Evolutionary conservation across 257 asterid genomes (phyloP), one percentile per base, ranked within the genome.

Genomic region (Gardenia jasminoides): DNA sequence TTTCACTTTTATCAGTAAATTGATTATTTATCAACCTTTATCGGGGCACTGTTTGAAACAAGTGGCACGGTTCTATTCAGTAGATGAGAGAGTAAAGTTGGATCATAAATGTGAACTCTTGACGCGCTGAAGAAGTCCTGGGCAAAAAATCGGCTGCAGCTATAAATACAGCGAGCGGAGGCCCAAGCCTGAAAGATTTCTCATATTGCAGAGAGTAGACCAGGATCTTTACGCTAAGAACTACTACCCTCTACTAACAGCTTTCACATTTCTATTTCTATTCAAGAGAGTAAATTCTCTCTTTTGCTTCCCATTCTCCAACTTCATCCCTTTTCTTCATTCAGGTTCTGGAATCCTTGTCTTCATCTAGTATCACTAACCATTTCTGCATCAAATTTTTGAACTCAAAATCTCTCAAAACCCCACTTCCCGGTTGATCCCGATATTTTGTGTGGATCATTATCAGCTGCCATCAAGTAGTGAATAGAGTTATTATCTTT

Each of bases 141-240:
- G 80, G 15, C 48, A 28, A n/a, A 76, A 72, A 70, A 59, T 67
- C 78, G 62, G 74, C 76, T 71, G 43, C 85, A 65, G 76, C 93
- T 91, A 91, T 91, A 92, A 87, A 87, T 91, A 90, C 78, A 62
- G 72, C 81, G 43, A 78, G 30, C 50, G 62, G 47, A 69, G 7
- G 68, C 72, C 78, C 69, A 28, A 10, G 74, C 44, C 76, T 66
- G 70, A 47, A 79, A 58, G 69, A 83, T 47, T 17, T 71, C 65
- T 68, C 33, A 72, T 28, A 59, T n/a, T 36, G n/a, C 72, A 80
- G 80, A 54, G 28, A 20, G 26, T 68, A 80, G 78, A 54, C 83
- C 33, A 74, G 52, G 77, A 54, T 41, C 75, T 30, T 31, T 67
- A 22, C 11, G 41, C 41, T 36, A 36, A 5, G n/a, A 5, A 36